A percentile compares a stretch with the other conserved stretches of the same genome.
Evolutionary conservation across 1,284 basidiomycete genomes (phyloP).

Genomic region (Rhodofomes roseus): DNA sequence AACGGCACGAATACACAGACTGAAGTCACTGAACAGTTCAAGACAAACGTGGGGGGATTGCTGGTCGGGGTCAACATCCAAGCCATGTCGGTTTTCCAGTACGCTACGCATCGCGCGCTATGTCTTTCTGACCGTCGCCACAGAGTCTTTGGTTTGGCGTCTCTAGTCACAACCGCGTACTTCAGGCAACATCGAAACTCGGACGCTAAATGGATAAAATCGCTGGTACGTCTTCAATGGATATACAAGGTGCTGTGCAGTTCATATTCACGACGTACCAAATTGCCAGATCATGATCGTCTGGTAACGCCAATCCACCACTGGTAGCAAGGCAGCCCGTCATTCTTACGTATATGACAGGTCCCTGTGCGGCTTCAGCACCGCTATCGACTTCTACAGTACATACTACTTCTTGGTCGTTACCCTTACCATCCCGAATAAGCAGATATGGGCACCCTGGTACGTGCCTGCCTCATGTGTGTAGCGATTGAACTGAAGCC

Average conservation of each 20-base stretch:
- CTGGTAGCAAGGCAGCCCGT: not conserved
- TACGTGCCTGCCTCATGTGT: not conserved
- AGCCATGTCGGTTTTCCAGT: not conserved
- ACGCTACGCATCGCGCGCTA: not conserved
- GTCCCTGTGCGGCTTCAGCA: not conserved
- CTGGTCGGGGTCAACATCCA: not conserved
- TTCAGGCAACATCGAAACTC: not conserved
- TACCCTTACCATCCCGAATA: not conserved
- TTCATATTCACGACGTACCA: no score
- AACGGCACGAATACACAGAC: no score
- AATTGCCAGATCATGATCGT: not conserved
- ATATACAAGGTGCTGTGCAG: not conserved
- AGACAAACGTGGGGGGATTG: slow-evolving; percentile 3
- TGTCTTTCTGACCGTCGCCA: not conserved
- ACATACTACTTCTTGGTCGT: not conserved
- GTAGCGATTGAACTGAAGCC: not conserved
- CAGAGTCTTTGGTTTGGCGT: not conserved
- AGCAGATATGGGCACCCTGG: not conserved
- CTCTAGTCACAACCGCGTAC: not conserved
- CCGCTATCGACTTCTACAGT: not conserved
- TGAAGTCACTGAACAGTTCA: slow-evolving; percentile 27
- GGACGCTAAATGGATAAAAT: not conserved
- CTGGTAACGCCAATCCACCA: not conserved
- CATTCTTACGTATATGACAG: not conserved
- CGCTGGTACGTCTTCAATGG: not conserved